Evolutionary conservation across 495 filamentous ascomycete genomes (phyloP), one percentile per base, ranked within the genome.

Genomic region (Tuber umbilicatum): DNA sequence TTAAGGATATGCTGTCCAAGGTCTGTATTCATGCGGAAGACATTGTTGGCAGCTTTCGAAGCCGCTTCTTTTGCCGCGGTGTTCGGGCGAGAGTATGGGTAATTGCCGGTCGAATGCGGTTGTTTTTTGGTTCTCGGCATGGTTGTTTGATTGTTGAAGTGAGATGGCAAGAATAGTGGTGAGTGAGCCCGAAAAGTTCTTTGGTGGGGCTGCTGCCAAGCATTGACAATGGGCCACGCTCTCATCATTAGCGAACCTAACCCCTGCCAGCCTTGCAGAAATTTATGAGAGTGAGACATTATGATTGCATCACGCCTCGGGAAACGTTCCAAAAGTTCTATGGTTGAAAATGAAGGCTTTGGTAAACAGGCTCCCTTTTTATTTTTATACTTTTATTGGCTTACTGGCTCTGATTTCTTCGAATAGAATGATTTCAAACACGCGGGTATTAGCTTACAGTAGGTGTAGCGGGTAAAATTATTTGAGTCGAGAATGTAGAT

Each of bases 1-100:
- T 97, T 97, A 79, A 98, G 87, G 73, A 98, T 93, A 84, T 98
- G 94, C 85, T 98, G 94, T 76, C 94, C 92, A 71, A 93, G 86
- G 80, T 92, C 88, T 73, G 89, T 93, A 84, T 93, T 93, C 89
- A 92, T 91, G 78, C 88, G 87, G 87, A 97, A 97, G 84, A 97
- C 91, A 80, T 91, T 93, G 84, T 95, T 91, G 75, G 87, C 89
- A 50, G 86, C 84, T 41, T 87, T 85, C 38, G 85, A 83, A 83
- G 73, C 85, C 80, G 77, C 77, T 55, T 77, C 78, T 73, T 78
- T 81, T 21, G 70, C 72, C 9, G 73, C 17, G 10, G 70, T 43
- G 19, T 14, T 69, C 0, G 73, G 70, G 5, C 67, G 76, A 21
- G 73, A n/a, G 73, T 81, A 81, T 0, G 80, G 80, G 14, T 71